These are phyloP conservation scores for Neopestalotiopsis sp. DNA, from an alignment of 2,329 filamentous ascomycete genomes.

Conservation along the genomic window DNA sequence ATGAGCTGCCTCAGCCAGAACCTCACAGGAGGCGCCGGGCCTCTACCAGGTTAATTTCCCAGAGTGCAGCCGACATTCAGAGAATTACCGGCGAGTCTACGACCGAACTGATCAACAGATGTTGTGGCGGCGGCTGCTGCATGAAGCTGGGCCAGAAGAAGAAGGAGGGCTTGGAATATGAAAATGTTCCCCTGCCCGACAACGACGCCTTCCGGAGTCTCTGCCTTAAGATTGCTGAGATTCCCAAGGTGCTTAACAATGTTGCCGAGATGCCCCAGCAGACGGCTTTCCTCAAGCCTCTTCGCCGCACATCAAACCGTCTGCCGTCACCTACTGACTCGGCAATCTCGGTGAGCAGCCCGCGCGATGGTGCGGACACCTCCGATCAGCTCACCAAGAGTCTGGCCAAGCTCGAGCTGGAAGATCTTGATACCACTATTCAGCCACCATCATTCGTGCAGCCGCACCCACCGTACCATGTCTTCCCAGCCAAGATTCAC, in stretches of 20 bases:
- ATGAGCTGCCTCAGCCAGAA: constrained; percentile 54
- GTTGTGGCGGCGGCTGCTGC: constrained; percentile 70
- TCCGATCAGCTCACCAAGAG: constrained; percentile 34
- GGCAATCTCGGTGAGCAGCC: constrained; percentile 47
- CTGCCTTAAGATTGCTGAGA: constrained; percentile 74
- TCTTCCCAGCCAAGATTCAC: constrained; percentile 88
- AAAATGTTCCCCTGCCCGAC: constrained; percentile 66
- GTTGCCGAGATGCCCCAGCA: constrained; percentile 75
- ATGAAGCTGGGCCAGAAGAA: constrained; percentile 50
- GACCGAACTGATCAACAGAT: constrained; percentile 64
- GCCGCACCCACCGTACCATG: constrained; percentile 90
- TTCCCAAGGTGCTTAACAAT: constrained; percentile 76
- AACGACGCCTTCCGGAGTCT: constrained; percentile 86
- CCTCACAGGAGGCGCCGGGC: constrained; percentile 63
- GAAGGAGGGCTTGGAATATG: constrained; percentile 54
- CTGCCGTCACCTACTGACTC: constrained; percentile 55
- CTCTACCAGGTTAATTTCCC: constrained; percentile 70
- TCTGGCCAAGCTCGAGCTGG: constrained; percentile 39
- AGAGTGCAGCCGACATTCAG: constrained; percentile 66
- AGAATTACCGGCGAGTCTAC: constrained; percentile 69
- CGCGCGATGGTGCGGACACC: constrained; percentile 41
- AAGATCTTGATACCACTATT: constrained; percentile 59
- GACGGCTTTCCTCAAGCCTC: constrained; percentile 71
- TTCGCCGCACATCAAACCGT: constrained; percentile 44
- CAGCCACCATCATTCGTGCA: constrained; percentile 91